Conservation (phyloP, 139 green algal genomes). For the Chloropicon primus region DNA sequence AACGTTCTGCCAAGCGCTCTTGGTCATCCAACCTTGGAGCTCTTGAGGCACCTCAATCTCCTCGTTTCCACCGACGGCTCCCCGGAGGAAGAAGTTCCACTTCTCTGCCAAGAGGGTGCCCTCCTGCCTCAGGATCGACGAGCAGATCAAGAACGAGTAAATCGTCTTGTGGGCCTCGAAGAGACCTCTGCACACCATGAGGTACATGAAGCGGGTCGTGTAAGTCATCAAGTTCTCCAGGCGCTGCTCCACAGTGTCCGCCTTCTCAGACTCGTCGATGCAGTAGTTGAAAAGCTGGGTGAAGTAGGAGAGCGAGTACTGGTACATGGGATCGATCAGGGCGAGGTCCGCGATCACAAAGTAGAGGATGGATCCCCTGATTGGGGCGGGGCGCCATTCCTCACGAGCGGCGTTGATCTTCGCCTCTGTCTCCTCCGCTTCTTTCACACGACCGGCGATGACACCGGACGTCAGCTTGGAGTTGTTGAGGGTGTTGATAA, state of each 20-base stretch:
- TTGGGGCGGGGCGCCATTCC: neutral
- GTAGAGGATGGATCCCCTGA: neutral
- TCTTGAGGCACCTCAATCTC: constrained; percentile 9
- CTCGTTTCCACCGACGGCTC: neutral
- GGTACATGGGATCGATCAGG: neutral
- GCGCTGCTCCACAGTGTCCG: neutral
- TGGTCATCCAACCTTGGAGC: constrained; percentile 23
- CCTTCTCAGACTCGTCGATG: neutral
- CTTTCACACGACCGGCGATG: neutral
- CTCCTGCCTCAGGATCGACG: neutral
- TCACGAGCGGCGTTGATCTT: neutral
- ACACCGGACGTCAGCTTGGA: neutral
- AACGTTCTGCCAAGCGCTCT: constrained; percentile 23
- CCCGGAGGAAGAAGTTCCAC: neutral
- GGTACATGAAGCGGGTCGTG: constrained; percentile 61
- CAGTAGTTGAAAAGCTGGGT: neutral
- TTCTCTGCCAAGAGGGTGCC: neutral
- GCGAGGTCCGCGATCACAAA: neutral
- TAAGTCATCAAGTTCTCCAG: constrained; percentile 41
- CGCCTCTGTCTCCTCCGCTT: neutral
- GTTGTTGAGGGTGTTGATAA: constrained; percentile 5
- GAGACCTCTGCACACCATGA: constrained; percentile 58
- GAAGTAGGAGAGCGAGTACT: neutral
- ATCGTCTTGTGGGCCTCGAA: constrained; percentile 67
- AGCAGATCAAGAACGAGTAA: constrained; percentile 54